phyloP scores from a whole-genome alignment of 768 basidiomycete species.

The Xanthoconium stramineum region DNA sequence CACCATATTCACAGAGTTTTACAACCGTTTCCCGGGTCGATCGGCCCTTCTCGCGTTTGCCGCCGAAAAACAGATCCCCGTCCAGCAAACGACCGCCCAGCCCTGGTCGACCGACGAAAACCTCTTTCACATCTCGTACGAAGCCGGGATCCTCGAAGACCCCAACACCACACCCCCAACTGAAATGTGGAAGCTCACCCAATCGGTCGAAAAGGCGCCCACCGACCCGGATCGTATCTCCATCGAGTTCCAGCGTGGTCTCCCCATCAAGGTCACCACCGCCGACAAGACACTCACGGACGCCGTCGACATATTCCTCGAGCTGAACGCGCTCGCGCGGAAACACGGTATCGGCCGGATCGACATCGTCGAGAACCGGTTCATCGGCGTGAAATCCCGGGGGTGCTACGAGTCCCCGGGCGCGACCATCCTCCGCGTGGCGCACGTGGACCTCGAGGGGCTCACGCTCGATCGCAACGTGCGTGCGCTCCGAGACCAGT shows the following conservation, averaged over 20 bases:
- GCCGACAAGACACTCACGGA: conserved; percentile 77
- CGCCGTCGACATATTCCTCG: conserved; percentile 88
- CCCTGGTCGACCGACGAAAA: conserved; percentile 99
- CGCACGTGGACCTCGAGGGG: conserved; percentile 96
- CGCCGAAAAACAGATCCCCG: conserved; percentile 83
- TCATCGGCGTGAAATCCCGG: conserved; percentile 98
- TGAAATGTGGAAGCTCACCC: conserved; percentile 99
- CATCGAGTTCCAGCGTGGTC: conserved; percentile 83
- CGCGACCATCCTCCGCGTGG: conserved; percentile 91
- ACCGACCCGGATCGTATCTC: conserved; percentile 70
- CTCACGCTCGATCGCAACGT: conserved; percentile 98
- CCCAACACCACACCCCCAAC: conserved; percentile 89
- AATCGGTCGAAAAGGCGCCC: conserved; percentile 79
- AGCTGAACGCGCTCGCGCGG: conserved; percentile 86
- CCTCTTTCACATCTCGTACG: conserved; percentile 99
- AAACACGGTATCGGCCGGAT: conserved; percentile 96
- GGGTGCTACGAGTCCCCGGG: conserved; percentile 99
- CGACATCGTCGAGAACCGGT: conserved; percentile 99
- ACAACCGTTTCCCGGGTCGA: conserved; percentile 95
- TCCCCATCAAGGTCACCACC: conserved; percentile 78
- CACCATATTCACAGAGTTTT: conserved; percentile 65
- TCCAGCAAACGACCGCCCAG: conserved; percentile 92
- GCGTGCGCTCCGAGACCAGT: conserved; percentile 90
- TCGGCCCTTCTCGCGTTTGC: conserved; percentile 91
- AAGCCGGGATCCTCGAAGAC: conserved; percentile 98